Evolutionary conservation across 129 eudicot genomes (phyloP).

Genomic region (Tanacetum coccineum): DNA sequence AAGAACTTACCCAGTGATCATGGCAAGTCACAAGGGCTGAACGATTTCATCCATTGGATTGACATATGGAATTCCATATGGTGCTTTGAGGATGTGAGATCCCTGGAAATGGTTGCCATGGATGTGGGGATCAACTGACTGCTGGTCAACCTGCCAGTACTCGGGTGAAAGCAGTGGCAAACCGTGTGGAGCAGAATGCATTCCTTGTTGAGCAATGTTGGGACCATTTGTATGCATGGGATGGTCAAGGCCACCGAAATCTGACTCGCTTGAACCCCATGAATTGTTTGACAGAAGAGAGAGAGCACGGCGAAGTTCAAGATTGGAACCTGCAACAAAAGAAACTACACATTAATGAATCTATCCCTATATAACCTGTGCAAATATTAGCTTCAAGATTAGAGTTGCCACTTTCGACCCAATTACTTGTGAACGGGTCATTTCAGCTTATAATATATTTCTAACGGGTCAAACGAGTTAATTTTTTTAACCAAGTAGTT

Average conservation of each 20-base stretch:
- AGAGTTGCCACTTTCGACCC: no score
- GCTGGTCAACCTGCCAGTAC: conserved; percentile 58
- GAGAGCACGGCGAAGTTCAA: conserved; percentile 86
- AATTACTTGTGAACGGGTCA: no score
- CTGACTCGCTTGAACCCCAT: conserved; percentile 54
- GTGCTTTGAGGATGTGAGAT: conserved; percentile 30
- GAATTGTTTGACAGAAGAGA: conserved; percentile 96
- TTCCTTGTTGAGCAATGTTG: conserved; percentile 29
- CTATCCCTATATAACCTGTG: not conserved
- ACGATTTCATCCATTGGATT: conserved; percentile 30
- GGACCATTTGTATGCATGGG: conserved; percentile 37
- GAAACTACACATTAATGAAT: not conserved
- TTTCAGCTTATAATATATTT: no score
- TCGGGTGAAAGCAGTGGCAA: conserved; percentile 40
- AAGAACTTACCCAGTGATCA: conserved; percentile 2
- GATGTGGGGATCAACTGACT: conserved; percentile 23
- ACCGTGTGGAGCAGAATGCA: conserved; percentile 42
- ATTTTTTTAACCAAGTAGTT: no score
- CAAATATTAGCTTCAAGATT: no score
- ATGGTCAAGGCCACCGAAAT: conserved; percentile 29
- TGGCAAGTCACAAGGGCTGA: conserved; percentile 31
- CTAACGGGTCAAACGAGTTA: no score
- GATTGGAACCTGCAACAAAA: conserved; percentile 24
- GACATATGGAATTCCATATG: conserved; percentile 17
- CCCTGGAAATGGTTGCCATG: conserved; percentile 38